phyloP scores from a whole-genome alignment of 495 filamentous ascomycete genomes.

The Tuber brumale region DNA sequence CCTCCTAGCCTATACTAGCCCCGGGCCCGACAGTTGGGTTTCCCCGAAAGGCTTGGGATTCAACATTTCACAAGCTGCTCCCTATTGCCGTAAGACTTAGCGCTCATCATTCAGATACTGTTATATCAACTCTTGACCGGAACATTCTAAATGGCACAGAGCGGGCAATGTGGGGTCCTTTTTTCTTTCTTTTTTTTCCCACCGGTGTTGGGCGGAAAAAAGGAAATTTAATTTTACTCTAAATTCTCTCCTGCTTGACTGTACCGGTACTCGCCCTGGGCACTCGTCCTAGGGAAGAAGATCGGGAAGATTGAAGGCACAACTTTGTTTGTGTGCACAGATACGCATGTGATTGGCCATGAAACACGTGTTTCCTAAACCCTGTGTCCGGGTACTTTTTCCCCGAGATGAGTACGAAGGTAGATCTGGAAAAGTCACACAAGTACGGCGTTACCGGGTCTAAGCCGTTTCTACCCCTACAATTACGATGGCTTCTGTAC shows the following conservation, averaged over 20 bases:
- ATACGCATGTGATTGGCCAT: too few species aligned
- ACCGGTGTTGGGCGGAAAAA: neutral
- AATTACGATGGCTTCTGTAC: neutral
- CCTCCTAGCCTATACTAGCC: neutral
- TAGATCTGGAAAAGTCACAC: neutral
- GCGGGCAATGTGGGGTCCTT: neutral
- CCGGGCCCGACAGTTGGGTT: neutral
- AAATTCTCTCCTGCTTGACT: neutral
- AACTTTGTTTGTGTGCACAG: too few species aligned
- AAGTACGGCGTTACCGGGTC: neutral
- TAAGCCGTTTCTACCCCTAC: neutral
- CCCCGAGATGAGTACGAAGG: neutral
- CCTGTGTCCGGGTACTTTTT: too few species aligned
- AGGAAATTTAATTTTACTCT: neutral
- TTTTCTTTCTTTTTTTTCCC: neutral
- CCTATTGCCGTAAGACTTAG: neutral
- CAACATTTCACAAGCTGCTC: neutral
- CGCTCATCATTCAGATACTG: neutral
- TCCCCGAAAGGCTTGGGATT: neutral
- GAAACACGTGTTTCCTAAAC: too few species aligned
- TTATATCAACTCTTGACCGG: neutral
- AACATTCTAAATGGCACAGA: neutral
- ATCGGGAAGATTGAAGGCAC: too few species aligned
- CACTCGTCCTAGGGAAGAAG: too few species aligned
- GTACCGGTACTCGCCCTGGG: too few species aligned